Conservation (phyloP, 345 rosid genomes). For the Camelina hispida region DNA sequence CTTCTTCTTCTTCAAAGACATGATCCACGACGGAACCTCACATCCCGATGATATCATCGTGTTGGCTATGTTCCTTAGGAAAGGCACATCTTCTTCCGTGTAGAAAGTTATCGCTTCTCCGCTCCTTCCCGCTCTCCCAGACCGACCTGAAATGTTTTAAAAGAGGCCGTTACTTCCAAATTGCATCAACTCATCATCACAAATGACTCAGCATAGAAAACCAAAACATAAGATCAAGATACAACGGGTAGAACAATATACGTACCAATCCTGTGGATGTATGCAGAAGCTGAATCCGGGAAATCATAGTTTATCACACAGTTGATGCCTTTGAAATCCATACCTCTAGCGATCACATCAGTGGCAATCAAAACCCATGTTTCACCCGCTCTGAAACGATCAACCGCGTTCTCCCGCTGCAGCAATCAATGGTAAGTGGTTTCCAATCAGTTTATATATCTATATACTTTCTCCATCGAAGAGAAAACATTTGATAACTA, state of each 20-base stretch:
- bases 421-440: conserved; percentile 7
- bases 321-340: conserved; percentile 98
- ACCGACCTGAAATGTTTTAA: conserved; percentile 55
- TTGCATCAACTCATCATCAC: background rate
- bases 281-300: conserved; percentile 88
- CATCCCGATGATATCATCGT: conserved; percentile 86
- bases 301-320: conserved; percentile 93
- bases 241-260: conserved; percentile 7
- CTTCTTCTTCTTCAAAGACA: conserved; percentile 65
- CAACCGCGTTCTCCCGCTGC: conserved; percentile 85
- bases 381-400: conserved; percentile 83
- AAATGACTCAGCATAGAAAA: background rate
- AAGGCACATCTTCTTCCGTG: conserved; percentile 80
- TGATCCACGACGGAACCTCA: conserved; percentile 89
- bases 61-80: conserved; percentile 82
- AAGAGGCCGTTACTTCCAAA: conserved; percentile 4
- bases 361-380: conserved; percentile 96
- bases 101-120: conserved; percentile 91
- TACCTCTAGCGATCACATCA: conserved; percentile 93
- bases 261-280: conserved; percentile 95
- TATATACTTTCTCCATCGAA: background rate
- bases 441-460: conserved; percentile 5
- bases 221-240: background rate
- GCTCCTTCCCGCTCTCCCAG: conserved; percentile 89
- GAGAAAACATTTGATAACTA: conserved; percentile 14